Base-by-base conservation (phyloP, 768 basidiomycete genomes). In the Suillus subalutaceus region DNA sequence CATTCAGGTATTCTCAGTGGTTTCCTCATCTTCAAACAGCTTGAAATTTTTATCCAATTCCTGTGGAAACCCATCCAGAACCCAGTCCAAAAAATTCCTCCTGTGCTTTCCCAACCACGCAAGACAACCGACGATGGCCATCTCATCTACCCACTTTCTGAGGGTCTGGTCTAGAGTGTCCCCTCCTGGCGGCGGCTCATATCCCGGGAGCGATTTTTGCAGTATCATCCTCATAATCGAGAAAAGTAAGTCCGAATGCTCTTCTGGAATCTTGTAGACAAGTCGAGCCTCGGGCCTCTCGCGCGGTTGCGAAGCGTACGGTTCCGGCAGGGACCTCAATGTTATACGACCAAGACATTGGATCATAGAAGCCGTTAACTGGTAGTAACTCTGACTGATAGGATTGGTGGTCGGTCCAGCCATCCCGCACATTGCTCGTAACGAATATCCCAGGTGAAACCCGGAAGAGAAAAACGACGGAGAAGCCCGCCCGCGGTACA, bases 401-500 rank as follows among this genome's bases (percentile, higher is more conserved):
- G 12, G 6, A 23, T 38, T 23, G 44, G 53, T 26, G 38, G 37
- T 13, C 32, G 23, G 43, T 9, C 13, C 30, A 56, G 37, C 8
- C 37, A 59, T 59, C 8, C 57, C 57, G 38, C n/a, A 59, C n/a
- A 40, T 3, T 16, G 2, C 2, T n/a, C 57, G 57, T 30, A 40
- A 60, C 13, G 26, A 41, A 23, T 37, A 62, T 23, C 44, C 48
- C 32, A 26, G 41, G 20, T 16, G 56, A 40, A 18, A 23, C 13
- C 6, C 44, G 23, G 32, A 65, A 48, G 52, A 37, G 55, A 35
- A n/a, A 26, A 1, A 15, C 32, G 43, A 23, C 8, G 10, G 40
- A 1, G 7, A 62, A 18, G 12, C 13, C 40, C 78, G 70, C 52
- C 79, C 68, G 5, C 41, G 41, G 55, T 78, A 68, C 32, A 72